Evolutionary conservation across 1,284 basidiomycete species (phyloP), one percentile per base, ranked within the genome.

Genomic region (Cystobasidium sp.): DNA sequence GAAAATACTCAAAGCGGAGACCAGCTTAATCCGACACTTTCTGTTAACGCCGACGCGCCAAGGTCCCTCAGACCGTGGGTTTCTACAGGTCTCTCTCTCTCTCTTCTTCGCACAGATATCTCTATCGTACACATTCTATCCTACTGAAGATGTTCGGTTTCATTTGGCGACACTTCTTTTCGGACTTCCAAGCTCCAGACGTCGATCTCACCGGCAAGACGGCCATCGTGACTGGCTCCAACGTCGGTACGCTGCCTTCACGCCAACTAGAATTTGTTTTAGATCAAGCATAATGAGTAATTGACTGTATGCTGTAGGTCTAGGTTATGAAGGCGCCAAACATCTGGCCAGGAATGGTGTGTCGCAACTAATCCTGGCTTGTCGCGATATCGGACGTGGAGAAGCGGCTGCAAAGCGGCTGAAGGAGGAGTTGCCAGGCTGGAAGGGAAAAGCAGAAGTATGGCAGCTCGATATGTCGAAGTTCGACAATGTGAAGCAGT

Each of bases 141-240:
- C 52, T 1, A 24, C 14, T 53, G 53, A 68, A 12, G 18, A 56
- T 46, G 52, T 43, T 68, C 8, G 67, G 56, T 22, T 68, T 74
- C 22, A 3, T 74, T 8, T 52, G 53, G 12, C 37, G 37, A 31
- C 75, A 75, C 43, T 56, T 67, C 47, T 67, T 59, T 22, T 47
- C 22, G 5, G 51, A 62, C 31, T 53, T 62, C 49, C 59, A 64
- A 39, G 43, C 41, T 20, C 63, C 70, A 12, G 8, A 49, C 0
- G 41, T 46, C 14, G 80, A 81, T 55, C 80, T 84, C n/a, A 64
- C 78, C 5, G 82, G 81, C 16, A 80, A 82, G 73, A 81, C 79
- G 1, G 79, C 82, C 39, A 63, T 83, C 51, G 78, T 84, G 53
- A 80, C 79, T 4, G 83, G 83, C 10, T 80, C 81, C 24, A 84